Conservation (phyloP, 148 eudicot species). For the Arctostaphylos glauca region DNA sequence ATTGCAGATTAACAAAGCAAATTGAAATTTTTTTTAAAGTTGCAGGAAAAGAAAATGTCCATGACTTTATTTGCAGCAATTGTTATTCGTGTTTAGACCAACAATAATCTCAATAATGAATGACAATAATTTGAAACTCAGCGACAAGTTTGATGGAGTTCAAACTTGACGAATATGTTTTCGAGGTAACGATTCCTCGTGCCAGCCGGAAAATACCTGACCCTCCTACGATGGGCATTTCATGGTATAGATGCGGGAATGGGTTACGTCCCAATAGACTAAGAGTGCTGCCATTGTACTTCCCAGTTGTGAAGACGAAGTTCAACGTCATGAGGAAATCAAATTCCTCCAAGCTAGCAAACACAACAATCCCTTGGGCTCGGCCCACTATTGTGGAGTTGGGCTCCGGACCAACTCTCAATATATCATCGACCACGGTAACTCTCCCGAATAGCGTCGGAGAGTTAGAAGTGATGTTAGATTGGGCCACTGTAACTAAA, state of each 20-base stretch:
- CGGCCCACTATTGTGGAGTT: constrained; percentile 21
- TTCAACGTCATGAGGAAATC: constrained; percentile 22
- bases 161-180: constrained; percentile 25
- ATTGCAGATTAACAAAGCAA: too few species aligned
- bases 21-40: too few species aligned
- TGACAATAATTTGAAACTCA: constrained; percentile 33
- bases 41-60: too few species aligned
- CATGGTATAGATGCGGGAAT: constrained; percentile 17
- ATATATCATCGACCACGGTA: constrained; percentile 8
- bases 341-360: constrained; percentile 14
- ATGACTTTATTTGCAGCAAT: too few species aligned
- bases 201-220: constrained; percentile 44
- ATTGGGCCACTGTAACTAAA: constrained; percentile 9
- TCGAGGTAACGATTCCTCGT: constrained; percentile 33
- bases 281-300: constrained; percentile 23
- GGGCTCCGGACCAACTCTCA: constrained; percentile 23
- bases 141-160: constrained; percentile 31
- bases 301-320: constrained; percentile 15
- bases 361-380: constrained; percentile 20
- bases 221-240: constrained; percentile 47
- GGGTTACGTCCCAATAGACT: constrained; percentile 31
- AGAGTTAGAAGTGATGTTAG: background rate
- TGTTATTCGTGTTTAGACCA: too few species aligned
- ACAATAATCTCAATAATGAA: constrained; percentile 20
- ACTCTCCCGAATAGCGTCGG: constrained; percentile 13